Evolutionary conservation across 306 rosid genomes (phyloP), one percentile per base, ranked within the genome.

Genomic region (Myrica gale): DNA sequence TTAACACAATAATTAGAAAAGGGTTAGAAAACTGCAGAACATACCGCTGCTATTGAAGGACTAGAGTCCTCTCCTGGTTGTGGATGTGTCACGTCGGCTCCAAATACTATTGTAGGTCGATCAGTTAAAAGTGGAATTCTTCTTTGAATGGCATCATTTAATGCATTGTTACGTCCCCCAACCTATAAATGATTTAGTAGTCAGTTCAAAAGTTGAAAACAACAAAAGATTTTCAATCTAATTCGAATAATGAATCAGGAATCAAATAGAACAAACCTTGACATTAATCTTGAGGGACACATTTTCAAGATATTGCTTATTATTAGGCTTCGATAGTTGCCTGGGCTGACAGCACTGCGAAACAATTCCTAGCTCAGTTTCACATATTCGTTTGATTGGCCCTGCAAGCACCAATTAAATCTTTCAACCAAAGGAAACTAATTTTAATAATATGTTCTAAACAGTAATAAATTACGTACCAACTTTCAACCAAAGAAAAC

Each of bases 21-120:
- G 0, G 5, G 7, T 4, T 1, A 1, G 21, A 42, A 16, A 68
- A 48, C 3, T 19, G 16, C 61, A 48, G 9, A 63, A 52, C 84
- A 72, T 85, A 92, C 99, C 0, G 99, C 99, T 4, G 99, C 99
- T 37, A 95, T 92, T 6, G 99, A 92, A 1, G 97, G 93, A 41
- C 85, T 60, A 0, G 88, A 74, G 43, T 92, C 95, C 71, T 94
- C 95, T 37, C 92, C 93, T 0, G 93, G 90, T 1, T 78, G 89
- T 0, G 98, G 98, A 76, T 94, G 98, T 0, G 91, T 89, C 13
- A 92, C 98, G 80, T 86, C 93, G 0, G 98, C 98, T 23, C 98
- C 98, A 53, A 94, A 44, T 44, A 94, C 89, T 9, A 94, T 82
- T 0, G 98, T 94, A 5, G 96, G 93, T 0, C 0, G 15, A 83